A percentile compares a stretch with the other conserved stretches of the same genome.
Evolutionary conservation across 1,139 yeast genomes (phyloP).

Genomic region (Taphrina betulina): DNA sequence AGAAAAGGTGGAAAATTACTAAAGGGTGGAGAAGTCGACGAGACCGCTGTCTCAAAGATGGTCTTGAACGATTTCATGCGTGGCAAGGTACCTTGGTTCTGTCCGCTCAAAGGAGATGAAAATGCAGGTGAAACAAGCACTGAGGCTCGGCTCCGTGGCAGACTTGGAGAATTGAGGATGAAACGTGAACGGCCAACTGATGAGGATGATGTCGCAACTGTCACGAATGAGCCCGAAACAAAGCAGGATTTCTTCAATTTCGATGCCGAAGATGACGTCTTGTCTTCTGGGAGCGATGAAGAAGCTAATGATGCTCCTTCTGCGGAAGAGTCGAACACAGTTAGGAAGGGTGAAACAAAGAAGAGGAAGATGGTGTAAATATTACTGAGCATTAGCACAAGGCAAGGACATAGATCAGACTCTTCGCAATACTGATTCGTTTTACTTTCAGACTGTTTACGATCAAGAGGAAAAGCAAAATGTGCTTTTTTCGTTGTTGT

Average conservation of each 20-base stretch:
- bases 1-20: slow-evolving; percentile 87
- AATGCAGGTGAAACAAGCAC: slow-evolving; percentile 27
- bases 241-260: slow-evolving; percentile 6
- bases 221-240: slow-evolving; percentile 26
- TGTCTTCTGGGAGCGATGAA: no score
- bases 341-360: no score
- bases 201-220: slow-evolving; percentile 37
- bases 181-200: slow-evolving; percentile 37
- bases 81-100: slow-evolving; percentile 98
- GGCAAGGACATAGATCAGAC: no score
- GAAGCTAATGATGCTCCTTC: no score
- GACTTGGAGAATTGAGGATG: slow-evolving; percentile 30
- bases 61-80: slow-evolving; percentile 91
- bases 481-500: no score
- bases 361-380: no score
- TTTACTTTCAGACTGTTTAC: no score
- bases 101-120: slow-evolving; percentile 68
- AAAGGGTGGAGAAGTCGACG: slow-evolving; percentile 98
- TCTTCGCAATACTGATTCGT: no score
- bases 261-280: slow-evolving; percentile 29
- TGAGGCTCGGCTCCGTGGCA: slow-evolving; percentile 27
- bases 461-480: no score
- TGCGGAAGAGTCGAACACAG: no score
- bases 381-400: no score
- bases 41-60: slow-evolving; percentile 85